Evolutionary conservation across 202 grass and related monocot genomes (phyloP).

Genomic region (Dendrocalamus latiflorus): DNA sequence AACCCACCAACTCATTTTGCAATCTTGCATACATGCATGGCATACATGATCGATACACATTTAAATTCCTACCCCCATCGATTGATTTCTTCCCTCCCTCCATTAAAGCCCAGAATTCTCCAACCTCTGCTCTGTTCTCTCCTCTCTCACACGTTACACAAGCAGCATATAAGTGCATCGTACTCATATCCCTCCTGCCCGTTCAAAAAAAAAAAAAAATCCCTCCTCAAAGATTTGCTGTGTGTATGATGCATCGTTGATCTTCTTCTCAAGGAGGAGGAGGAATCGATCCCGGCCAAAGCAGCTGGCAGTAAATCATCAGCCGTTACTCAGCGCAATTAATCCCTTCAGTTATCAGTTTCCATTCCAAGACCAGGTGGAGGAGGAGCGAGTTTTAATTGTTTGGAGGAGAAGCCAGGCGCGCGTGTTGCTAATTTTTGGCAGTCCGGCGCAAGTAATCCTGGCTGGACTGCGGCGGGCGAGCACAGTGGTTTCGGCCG

Average conservation of each 20-base stretch:
- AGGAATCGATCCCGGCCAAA: not conserved
- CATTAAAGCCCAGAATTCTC: not conserved
- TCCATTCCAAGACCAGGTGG: not conserved
- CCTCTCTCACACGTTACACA: not conserved
- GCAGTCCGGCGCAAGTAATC: not conserved
- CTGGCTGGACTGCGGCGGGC: not conserved
- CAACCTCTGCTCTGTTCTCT: not conserved
- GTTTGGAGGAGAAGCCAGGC: not conserved
- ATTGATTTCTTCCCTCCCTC: not conserved
- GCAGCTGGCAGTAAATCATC: not conserved
- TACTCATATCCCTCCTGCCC: not conserved
- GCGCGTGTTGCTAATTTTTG: not conserved
- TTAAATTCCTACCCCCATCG: not conserved
- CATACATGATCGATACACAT: not conserved
- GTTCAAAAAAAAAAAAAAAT: too few species aligned
- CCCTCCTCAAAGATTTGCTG: not conserved
- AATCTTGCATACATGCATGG: not conserved
- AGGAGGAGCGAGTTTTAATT: not conserved
- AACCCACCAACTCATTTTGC: conserved; percentile 29
- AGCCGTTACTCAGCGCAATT: not conserved
- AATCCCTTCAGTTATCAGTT: not conserved
- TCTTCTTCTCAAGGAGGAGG: not conserved
- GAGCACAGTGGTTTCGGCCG: not conserved
- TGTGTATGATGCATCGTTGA: not conserved
- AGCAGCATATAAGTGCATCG: not conserved